These are phyloP conservation scores for Phellinidium pouzarii DNA, from an alignment of 1,284 basidiomycete species.

Conservation along the genomic window DNA sequence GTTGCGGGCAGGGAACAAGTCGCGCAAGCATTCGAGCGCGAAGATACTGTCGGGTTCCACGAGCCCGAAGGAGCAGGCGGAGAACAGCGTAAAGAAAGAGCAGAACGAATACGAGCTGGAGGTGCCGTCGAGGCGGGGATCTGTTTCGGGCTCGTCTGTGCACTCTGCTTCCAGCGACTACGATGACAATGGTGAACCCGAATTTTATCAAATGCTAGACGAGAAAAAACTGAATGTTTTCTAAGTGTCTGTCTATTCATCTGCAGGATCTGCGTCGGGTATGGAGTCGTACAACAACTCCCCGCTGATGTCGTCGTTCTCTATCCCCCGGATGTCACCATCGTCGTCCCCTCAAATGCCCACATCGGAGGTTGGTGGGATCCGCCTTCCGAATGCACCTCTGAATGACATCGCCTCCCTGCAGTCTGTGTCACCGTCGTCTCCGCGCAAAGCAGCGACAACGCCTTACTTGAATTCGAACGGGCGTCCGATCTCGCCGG, in stretches of 20 bases:
- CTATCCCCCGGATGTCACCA: conserved; percentile 46
- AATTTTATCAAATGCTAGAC: conserved; percentile 8
- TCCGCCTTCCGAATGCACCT: conserved; percentile 63
- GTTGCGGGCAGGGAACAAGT: conserved; percentile 72
- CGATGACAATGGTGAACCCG: conserved; percentile 67
- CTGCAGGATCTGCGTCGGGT: conserved; percentile 37
- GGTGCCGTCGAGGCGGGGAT: conserved; percentile 44
- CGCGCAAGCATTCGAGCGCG: conserved; percentile 47
- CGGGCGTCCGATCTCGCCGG: conserved; percentile 18
- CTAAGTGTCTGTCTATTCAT: conserved; percentile 60
- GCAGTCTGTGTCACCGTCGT: conserved; percentile 26
- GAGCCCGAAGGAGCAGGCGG: conserved; percentile 23
- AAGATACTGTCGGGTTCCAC: conserved; percentile 32
- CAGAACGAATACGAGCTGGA: conserved; percentile 40
- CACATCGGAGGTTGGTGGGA: conserved; percentile 40
- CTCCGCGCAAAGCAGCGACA: conserved; percentile 36
- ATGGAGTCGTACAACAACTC: conserved; percentile 63
- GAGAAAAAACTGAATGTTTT: conserved; percentile 12
- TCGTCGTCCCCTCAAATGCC: conserved; percentile 53
- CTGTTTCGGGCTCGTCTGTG: conserved; percentile 52
- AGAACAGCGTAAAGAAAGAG: conserved; percentile 56
- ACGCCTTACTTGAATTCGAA: conserved; percentile 31
- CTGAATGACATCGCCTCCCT: conserved; percentile 56
- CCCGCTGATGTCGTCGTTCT: conserved; percentile 35
- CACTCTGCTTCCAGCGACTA: conserved; percentile 59